phyloP scores from a whole-genome alignment of 345 rosid species.

The Geranium brycei region DNA sequence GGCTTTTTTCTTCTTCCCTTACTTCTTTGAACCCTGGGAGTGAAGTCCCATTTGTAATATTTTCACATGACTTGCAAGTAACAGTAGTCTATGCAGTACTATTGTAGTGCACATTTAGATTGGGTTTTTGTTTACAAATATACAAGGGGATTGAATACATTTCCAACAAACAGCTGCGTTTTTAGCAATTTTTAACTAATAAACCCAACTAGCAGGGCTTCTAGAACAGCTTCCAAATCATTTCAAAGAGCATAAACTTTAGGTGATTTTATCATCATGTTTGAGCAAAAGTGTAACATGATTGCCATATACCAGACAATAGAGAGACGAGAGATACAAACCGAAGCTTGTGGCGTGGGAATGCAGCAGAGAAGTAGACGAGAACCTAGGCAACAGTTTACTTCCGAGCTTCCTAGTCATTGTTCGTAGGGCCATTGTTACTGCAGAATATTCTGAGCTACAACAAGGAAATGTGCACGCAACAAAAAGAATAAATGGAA shows the following conservation, averaged over 20 bases:
- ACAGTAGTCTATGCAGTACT: background rate
- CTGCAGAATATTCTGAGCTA: background rate
- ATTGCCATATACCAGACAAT: background rate
- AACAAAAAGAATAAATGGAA: no score
- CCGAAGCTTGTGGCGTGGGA: conserved; percentile 98
- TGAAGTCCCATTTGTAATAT: background rate
- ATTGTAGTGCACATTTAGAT: background rate
- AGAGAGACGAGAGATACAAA: conserved; percentile 7
- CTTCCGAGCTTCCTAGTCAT: conserved; percentile 4
- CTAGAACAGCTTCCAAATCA: background rate
- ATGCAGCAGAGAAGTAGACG: conserved; percentile 29
- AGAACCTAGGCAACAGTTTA: background rate
- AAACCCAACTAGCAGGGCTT: no score
- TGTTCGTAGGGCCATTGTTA: conserved; percentile 9
- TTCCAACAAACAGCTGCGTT: no score
- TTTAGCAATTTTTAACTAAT: no score
- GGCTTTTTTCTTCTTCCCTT: conserved; percentile 72
- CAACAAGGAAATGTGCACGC: background rate
- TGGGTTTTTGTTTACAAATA: background rate
- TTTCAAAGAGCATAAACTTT: background rate
- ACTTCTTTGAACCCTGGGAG: conserved; percentile 79
- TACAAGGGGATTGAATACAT: background rate
- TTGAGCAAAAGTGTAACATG: background rate
- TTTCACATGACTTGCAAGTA: background rate
- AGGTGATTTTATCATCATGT: no score